These are phyloP conservation scores for Kwoniella bestiolae DNA, from an alignment of 768 basidiomycete genomes.

Conservation along the genomic window DNA sequence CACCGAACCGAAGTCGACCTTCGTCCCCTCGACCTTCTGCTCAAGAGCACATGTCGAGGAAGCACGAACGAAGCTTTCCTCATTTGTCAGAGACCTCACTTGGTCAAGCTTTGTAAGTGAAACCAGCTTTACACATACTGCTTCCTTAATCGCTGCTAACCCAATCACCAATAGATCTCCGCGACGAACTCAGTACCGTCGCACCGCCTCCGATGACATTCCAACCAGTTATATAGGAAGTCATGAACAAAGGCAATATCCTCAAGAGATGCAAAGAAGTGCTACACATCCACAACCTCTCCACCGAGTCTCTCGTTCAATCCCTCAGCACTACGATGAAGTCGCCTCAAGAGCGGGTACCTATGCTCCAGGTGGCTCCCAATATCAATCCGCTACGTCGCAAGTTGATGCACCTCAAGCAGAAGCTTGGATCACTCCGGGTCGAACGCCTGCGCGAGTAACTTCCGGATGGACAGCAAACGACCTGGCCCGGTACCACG, in stretches of 20 bases:
- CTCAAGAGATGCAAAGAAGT: conserved; percentile 6
- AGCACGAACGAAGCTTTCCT: not conserved
- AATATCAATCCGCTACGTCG: not conserved
- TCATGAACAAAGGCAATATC: not conserved
- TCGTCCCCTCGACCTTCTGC: not conserved
- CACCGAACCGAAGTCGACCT: conserved; percentile 2
- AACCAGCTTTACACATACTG: not conserved
- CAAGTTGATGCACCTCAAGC: not conserved
- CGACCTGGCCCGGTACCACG: not conserved
- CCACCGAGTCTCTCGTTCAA: not conserved
- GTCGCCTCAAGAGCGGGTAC: not conserved
- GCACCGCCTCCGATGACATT: not conserved
- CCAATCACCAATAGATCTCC: no score
- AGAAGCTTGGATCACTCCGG: not conserved
- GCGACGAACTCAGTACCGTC: not conserved
- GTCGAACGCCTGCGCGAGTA: not conserved
- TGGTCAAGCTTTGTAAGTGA: conserved; percentile 6
- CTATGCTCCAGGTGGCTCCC: not conserved
- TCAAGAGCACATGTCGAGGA: not conserved
- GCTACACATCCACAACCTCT: not conserved
- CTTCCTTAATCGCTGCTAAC: no score
- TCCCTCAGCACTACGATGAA: not conserved
- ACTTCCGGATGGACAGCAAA: not conserved
- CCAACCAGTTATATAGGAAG: not conserved
- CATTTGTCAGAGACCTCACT: conserved; percentile 8